phyloP scores from a whole-genome alignment of 2,329 filamentous ascomycete species.

The Monilinia vaccinii-corymbosi region DNA sequence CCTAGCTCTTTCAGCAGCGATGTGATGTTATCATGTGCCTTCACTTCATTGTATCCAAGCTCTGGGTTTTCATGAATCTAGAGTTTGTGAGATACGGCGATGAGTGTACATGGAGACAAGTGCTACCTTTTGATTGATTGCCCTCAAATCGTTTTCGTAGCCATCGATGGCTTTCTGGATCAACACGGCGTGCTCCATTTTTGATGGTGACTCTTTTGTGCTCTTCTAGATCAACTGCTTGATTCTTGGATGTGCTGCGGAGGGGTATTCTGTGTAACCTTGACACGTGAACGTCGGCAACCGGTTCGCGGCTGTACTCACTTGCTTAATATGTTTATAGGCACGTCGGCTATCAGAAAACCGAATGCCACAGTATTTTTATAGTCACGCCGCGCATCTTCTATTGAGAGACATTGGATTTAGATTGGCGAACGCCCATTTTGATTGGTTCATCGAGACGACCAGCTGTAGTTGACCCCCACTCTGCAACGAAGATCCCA shows the following conservation, averaged over 20 bases:
- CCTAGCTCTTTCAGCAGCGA: conserved; percentile 36
- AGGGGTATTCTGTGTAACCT: background rate
- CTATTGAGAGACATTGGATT: background rate
- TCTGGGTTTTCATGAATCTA: conserved; percentile 41
- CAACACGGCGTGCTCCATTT: background rate
- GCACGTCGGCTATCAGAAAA: background rate
- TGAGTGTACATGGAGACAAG: background rate
- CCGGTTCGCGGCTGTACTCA: background rate
- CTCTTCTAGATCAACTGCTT: background rate
- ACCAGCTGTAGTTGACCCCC: background rate
- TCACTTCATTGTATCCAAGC: conserved; percentile 40
- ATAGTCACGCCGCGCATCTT: background rate
- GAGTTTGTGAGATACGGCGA: background rate
- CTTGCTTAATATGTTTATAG: background rate
- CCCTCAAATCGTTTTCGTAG: conserved; percentile 6
- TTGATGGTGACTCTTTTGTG: too few relatives aligned
- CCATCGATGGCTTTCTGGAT: conserved; percentile 4
- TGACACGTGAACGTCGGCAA: background rate
- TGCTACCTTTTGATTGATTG: conserved; percentile 10
- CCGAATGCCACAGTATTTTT: background rate
- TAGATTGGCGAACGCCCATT: background rate
- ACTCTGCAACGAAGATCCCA: background rate
- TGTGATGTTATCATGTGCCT: conserved; percentile 42
- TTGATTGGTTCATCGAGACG: conserved; percentile 4
- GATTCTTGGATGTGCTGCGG: background rate